Conservation (phyloP, 257 asterid species). For the Nicotiana attenuata region DNA sequence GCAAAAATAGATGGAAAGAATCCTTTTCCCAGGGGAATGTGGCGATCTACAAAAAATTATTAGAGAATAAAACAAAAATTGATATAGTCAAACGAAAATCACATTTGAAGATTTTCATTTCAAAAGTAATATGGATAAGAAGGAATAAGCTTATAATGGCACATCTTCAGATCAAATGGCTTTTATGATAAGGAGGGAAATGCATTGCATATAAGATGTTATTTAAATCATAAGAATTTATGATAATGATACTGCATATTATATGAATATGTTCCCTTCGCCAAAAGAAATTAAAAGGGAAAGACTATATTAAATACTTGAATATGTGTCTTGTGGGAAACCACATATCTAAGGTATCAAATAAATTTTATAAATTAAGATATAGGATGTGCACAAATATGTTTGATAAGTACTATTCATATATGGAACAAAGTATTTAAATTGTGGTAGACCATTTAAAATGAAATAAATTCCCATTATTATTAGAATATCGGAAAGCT, state of each 20-base stretch:
- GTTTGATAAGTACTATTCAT: slow-evolving; percentile 8
- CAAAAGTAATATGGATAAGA: not conserved
- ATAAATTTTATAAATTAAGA: not conserved
- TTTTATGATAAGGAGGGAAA: not conserved
- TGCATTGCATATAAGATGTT: not conserved
- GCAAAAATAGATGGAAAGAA: not conserved
- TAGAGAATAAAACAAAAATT: not conserved
- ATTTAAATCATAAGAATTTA: not conserved
- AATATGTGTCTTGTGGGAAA: slow-evolving; percentile 2
- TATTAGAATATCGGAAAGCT: slow-evolving; percentile 2
- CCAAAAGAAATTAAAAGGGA: not conserved
- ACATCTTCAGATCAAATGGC: not conserved
- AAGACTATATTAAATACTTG: not conserved
- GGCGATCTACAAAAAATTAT: not conserved
- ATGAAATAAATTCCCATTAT: slow-evolving; percentile 6
- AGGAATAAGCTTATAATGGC: slow-evolving; percentile 3
- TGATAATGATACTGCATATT: not conserved
- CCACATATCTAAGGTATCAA: slow-evolving; percentile 4
- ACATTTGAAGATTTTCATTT: not conserved
- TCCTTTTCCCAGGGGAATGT: not conserved
- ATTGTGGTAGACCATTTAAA: slow-evolving; percentile 2
- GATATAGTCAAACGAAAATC: not conserved
- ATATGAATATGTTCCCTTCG: not conserved
- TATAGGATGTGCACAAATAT: not conserved
- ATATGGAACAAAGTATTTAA: not conserved